phyloP scores from a whole-genome alignment of 1,139 yeast species.

The Geotrichum phurueaensis region DNA sequence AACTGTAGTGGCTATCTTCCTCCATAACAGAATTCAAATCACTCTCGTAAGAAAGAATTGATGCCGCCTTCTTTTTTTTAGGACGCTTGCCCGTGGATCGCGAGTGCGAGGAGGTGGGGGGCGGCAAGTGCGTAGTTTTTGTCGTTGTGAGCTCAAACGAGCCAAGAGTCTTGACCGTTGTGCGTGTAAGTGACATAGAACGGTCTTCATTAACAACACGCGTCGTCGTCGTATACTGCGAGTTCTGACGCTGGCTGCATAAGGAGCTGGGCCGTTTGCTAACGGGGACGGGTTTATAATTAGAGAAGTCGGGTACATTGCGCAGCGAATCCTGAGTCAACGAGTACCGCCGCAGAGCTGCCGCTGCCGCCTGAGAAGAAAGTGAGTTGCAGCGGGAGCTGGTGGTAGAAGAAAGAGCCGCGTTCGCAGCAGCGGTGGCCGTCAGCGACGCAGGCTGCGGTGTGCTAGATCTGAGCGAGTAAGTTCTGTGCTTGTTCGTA shows the following conservation, averaged over 20 bases:
- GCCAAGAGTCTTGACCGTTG: conserved; percentile 36
- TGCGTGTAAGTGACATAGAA: conserved; percentile 36
- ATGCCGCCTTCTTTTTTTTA: conserved; percentile 23
- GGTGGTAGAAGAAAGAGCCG: conserved; percentile 16
- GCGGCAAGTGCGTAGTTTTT: conserved; percentile 27
- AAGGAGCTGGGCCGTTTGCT: background rate
- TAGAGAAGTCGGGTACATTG: background rate
- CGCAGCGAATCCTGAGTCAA: conserved; percentile 22
- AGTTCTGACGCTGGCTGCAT: background rate
- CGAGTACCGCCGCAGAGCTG: conserved; percentile 36
- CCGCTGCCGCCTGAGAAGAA: conserved; percentile 36
- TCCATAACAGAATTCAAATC: conserved; percentile 35
- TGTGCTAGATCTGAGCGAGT: background rate
- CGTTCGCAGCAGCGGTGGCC: conserved; percentile 22
- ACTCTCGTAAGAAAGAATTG: conserved; percentile 31
- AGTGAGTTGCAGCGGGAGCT: conserved; percentile 17
- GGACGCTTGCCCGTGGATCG: conserved; percentile 1
- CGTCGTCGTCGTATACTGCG: conserved; percentile 2
- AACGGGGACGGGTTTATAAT: background rate
- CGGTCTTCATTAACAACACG: conserved; percentile 29
- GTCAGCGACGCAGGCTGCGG: background rate
- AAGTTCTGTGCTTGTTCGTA: background rate
- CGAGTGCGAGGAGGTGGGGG: conserved; percentile 8
- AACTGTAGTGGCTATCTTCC: conserved; percentile 21
- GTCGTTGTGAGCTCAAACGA: conserved; percentile 36